Conservation (phyloP, 1,139 yeast genomes). For the Blastobotrys elegans region DNA sequence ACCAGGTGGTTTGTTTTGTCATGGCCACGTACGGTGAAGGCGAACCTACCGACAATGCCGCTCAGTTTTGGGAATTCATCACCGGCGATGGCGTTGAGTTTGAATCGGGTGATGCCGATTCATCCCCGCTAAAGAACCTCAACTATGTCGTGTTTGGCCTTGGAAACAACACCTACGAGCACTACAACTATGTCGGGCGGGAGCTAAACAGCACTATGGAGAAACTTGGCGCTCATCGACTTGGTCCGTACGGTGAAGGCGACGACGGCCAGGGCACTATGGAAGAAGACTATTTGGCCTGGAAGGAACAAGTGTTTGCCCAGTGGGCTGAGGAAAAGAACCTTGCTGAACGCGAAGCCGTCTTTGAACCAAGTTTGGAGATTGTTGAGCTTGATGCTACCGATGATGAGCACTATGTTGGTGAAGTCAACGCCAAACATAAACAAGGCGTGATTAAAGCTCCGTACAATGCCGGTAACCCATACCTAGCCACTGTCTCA, state of each 20-base stretch:
- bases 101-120: conserved; percentile 42
- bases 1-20: conserved; percentile 62
- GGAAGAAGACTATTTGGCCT: conserved; percentile 89
- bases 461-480: conserved; percentile 81
- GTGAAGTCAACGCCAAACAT: conserved; percentile 77
- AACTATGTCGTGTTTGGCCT: conserved; percentile 78
- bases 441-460: conserved; percentile 51
- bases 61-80: conserved; percentile 51
- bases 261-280: conserved; percentile 93
- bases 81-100: conserved; percentile 34
- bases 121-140: conserved; percentile 57
- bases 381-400: conserved; percentile 37
- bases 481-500: conserved; percentile 69
- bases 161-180: conserved; percentile 91
- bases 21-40: conserved; percentile 98
- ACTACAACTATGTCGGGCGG: conserved; percentile 78
- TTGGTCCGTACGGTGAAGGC: conserved; percentile 80
- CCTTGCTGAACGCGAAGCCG: conserved; percentile 70
- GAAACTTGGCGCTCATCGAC: conserved; percentile 62
- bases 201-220: conserved; percentile 48
- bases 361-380: conserved; percentile 68
- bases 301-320: conserved; percentile 80
- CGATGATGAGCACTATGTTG: conserved; percentile 55
- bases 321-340: conserved; percentile 59
- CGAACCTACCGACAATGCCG: conserved; percentile 93